phyloP scores from a whole-genome alignment of 2,329 filamentous ascomycete species.

The Pseudogymnoascus sp. region DNA sequence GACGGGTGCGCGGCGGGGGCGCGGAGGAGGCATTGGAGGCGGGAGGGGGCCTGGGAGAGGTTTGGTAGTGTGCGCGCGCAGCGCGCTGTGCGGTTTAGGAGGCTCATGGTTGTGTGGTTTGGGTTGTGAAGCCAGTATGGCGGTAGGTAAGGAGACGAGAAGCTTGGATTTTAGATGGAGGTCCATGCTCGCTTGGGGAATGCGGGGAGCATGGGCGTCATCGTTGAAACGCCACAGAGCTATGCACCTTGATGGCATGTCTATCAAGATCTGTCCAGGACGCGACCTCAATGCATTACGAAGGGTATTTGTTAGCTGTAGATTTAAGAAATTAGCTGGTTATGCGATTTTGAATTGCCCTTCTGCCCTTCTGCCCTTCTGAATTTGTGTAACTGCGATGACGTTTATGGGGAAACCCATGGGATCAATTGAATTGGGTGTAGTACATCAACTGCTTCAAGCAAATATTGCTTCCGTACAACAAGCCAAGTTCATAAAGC shows the following conservation, averaged over 20 bases:
- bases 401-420: background rate
- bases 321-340: background rate
- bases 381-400: background rate
- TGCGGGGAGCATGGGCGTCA: background rate
- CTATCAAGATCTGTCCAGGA: background rate
- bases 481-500: background rate
- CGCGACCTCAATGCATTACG: background rate
- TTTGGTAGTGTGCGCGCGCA: background rate
- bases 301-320: background rate
- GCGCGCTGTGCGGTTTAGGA: background rate
- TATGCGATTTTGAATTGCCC: background rate
- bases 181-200: background rate
- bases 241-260: background rate
- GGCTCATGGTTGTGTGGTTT: background rate
- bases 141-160: background rate
- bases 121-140: background rate
- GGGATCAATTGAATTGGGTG: background rate
- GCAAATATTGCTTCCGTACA: background rate
- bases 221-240: background rate
- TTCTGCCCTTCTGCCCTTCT: no score
- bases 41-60: background rate
- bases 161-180: conserved; percentile 1
- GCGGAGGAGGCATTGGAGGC: conserved; percentile 3
- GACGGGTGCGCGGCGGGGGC: background rate
- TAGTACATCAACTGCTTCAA: background rate